Percentiles rank a stretch among this genome's conserved stretches.
phyloP scores from a whole-genome alignment of 2,329 filamentous ascomycete species.

The Pseudogymnoascus sp. region DNA sequence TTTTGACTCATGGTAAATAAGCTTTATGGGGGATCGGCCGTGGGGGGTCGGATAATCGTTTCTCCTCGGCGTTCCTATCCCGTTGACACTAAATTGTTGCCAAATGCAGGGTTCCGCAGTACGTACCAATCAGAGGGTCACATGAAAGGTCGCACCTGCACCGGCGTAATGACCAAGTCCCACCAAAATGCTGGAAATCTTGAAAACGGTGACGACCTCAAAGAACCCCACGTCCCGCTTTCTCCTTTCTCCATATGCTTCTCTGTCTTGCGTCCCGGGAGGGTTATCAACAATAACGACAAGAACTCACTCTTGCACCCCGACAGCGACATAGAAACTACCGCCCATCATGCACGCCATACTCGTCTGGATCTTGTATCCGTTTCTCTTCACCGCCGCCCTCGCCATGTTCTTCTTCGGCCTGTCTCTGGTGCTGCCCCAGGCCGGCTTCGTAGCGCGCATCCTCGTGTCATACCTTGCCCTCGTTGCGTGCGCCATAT shows the following conservation, averaged over 20 bases:
- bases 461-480: slow-evolving; percentile 59
- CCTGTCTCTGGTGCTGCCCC: slow-evolving; percentile 52
- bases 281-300: slow-evolving; percentile 7
- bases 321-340: neutral
- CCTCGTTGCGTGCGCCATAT: slow-evolving; percentile 56
- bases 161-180: slow-evolving; percentile 6
- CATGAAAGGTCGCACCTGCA: neutral
- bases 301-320: neutral
- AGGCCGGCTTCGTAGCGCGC: slow-evolving; percentile 63
- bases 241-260: neutral
- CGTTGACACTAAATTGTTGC: neutral
- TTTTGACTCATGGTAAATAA: slow-evolving; percentile 10
- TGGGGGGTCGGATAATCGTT: neutral
- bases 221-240: neutral
- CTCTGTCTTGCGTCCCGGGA: slow-evolving; percentile 8
- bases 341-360: neutral
- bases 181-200: slow-evolving; percentile 12
- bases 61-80: slow-evolving; percentile 11
- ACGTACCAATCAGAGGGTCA: slow-evolving; percentile 8
- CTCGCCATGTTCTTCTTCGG: slow-evolving; percentile 54
- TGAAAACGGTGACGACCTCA: slow-evolving; percentile 7
- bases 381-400: slow-evolving; percentile 46
- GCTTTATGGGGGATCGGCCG: slow-evolving; percentile 10
- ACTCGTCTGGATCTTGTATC: slow-evolving; percentile 36
- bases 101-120: slow-evolving; percentile 9